Evolutionary conservation across 352 stramenopile species (phyloP), one percentile per base, ranked within the genome.

Genomic region (Pythium sp.): DNA sequence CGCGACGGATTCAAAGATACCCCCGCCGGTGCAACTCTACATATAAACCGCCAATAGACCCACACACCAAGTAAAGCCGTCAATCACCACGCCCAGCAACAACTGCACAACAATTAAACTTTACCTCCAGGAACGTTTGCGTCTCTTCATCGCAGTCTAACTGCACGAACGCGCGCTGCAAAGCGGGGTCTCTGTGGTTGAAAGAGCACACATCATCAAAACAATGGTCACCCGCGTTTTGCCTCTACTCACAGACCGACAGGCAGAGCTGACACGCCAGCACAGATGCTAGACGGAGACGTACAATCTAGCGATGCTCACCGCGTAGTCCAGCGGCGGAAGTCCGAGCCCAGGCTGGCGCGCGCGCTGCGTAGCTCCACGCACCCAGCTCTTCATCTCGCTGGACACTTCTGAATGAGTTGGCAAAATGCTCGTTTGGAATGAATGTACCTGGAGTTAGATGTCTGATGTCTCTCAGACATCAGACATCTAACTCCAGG

Each of bases 311-410:
- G 70, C 58, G 32, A 72, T 60, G 67, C 89, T 72, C 49, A 94
- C 86, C 9, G 61, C 67, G 70, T 95, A 95, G 59, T 83, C 74
- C 24, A 95, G 77, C 24, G 73, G 68, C 12, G 87, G 86, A n/a
- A 77, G 69, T 24, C 79, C 83, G 58, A 80, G 73, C 46, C 72
- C 61, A 22, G 81, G 80, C 63, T 83, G 68, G 5, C 82, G 80
- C 38, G 71, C 76, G 47, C 84, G 85, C 55, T 77, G 86, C 47
- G 82, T 62, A 14, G 83, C 83, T 43, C 82, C 75, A 1, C 86
- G 79, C 66, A 95, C 85, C 82, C 86, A 95, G 53, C 74, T 87
- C 73, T 91, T 92, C 87, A 95, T 95, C 18, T 26, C 63, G 18
- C 24, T 28, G 43, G 43, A 51, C 43, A 22, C 41, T 49, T 51